These are phyloP conservation scores for Myriosclerotinia scirpicola DNA, from an alignment of 2,329 filamentous ascomycete species.

Conservation along the genomic window DNA sequence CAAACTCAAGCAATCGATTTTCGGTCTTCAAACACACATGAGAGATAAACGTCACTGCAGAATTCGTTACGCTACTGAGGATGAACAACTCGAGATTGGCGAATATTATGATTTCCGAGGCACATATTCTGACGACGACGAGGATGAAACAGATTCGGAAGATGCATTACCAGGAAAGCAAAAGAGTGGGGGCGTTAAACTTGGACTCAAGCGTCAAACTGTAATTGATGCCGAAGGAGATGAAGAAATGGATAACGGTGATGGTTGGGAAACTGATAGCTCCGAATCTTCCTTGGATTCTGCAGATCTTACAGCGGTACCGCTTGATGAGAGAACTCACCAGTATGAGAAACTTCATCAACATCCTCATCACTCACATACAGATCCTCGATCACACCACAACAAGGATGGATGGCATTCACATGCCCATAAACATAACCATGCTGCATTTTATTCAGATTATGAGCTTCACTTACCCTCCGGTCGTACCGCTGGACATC, in stretches of 20 bases:
- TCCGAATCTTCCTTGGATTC: slow-evolving; percentile 87
- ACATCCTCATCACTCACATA: slow-evolving; percentile 73
- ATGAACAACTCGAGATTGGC: slow-evolving; percentile 89
- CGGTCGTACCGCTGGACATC: slow-evolving; percentile 85
- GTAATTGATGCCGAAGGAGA: slow-evolving; percentile 55
- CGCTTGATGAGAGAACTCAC: slow-evolving; percentile 69
- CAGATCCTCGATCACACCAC: slow-evolving; percentile 70
- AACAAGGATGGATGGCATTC: slow-evolving; percentile 79
- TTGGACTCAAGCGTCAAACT: slow-evolving; percentile 59
- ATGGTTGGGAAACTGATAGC: slow-evolving; percentile 95
- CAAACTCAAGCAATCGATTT: slow-evolving; percentile 74
- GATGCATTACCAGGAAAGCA: slow-evolving; percentile 52
- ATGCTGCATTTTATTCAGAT: slow-evolving; percentile 85
- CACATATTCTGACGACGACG: slow-evolving; percentile 81
- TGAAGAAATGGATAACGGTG: slow-evolving; percentile 60
- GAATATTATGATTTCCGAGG: slow-evolving; percentile 97
- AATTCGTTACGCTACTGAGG: slow-evolving; percentile 86
- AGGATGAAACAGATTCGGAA: slow-evolving; percentile 58
- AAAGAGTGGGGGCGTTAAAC: slow-evolving; percentile 62
- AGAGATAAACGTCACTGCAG: slow-evolving; percentile 95
- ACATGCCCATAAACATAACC: slow-evolving; percentile 70
- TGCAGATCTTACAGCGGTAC: slow-evolving; percentile 76
- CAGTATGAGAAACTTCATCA: slow-evolving; percentile 71
- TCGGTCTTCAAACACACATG: slow-evolving; percentile 94
- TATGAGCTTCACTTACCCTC: slow-evolving; percentile 91